A percentile compares a stretch with the other conserved stretches of the same genome.
Evolutionary conservation across 345 rosid species (phyloP).

Genomic region (Ceriops tagal): DNA sequence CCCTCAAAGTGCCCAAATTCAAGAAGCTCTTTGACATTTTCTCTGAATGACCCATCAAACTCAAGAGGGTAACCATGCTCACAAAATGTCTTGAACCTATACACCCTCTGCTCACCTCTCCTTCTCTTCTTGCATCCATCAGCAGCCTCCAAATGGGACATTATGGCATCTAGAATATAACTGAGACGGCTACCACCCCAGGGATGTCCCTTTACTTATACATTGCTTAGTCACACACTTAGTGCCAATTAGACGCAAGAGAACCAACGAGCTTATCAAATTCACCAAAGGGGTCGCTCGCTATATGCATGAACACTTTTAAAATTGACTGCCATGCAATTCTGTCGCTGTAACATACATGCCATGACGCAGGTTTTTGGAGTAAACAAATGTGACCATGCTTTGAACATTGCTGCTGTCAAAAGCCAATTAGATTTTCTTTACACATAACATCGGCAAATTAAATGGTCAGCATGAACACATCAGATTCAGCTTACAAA

Average conservation of each 20-base stretch:
- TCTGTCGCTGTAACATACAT: constrained; percentile 39
- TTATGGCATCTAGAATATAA: background rate
- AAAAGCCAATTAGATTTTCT: constrained; percentile 26
- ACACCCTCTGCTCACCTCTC: constrained; percentile 61
- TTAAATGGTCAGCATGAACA: constrained; percentile 42
- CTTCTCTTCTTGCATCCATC: constrained; percentile 54
- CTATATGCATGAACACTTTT: constrained; percentile 47
- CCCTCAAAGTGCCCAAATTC: constrained; percentile 60
- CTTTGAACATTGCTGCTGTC: constrained; percentile 41
- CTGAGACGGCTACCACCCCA: background rate
- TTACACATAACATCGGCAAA: constrained; percentile 41
- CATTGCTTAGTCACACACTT: constrained; percentile 35
- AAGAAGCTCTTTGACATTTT: constrained; percentile 57
- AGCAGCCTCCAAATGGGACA: constrained; percentile 28
- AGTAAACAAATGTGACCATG: constrained; percentile 47
- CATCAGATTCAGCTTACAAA: constrained; percentile 15
- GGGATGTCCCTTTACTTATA: background rate
- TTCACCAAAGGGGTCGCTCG: constrained; percentile 20
- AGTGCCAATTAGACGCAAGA: constrained; percentile 40
- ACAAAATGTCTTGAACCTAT: constrained; percentile 70
- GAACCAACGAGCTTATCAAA: constrained; percentile 19
- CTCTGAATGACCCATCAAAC: constrained; percentile 54
- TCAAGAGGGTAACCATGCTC: constrained; percentile 66
- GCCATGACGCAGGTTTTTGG: constrained; percentile 24
- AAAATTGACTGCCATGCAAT: constrained; percentile 47